Evolutionary conservation across 2,329 filamentous ascomycete species (phyloP).

Genomic region (Tympanopsis confertula): DNA sequence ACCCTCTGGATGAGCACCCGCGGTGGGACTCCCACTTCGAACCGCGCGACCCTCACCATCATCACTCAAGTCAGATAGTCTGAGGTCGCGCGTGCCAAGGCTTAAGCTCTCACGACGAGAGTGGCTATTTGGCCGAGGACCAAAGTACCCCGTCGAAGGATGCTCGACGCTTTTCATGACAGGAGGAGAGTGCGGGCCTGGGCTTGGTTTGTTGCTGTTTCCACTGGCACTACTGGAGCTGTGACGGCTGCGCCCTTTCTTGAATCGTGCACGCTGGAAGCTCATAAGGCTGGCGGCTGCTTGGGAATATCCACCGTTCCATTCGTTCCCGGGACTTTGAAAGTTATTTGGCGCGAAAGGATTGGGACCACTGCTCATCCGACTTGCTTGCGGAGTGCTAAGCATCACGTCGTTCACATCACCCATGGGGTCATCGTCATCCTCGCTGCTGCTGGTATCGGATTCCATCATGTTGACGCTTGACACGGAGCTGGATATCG

Average conservation of each 20-base stretch:
- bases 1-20: constrained; percentile 15
- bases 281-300: constrained; percentile 46
- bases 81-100: constrained; percentile 46
- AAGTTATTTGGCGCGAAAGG: constrained; percentile 23
- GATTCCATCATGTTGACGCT: constrained; percentile 56
- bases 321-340: constrained; percentile 34
- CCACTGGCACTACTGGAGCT: constrained; percentile 54
- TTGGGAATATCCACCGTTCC: constrained; percentile 40
- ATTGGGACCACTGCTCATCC: constrained; percentile 12
- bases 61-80: constrained; percentile 52
- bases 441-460: constrained; percentile 43
- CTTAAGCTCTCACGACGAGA: constrained; percentile 48
- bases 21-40: constrained; percentile 5
- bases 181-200: constrained; percentile 45
- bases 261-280: constrained; percentile 44
- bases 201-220: constrained; percentile 44
- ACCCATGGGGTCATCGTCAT: constrained; percentile 14
- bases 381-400: constrained; percentile 44
- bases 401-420: constrained; percentile 27
- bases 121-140: constrained; percentile 27
- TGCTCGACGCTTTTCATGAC: constrained; percentile 15
- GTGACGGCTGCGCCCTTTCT: constrained; percentile 40
- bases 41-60: constrained; percentile 39
- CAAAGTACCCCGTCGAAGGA: constrained; percentile 35
- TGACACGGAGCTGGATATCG: constrained; percentile 49